Base-by-base conservation (phyloP, 352 stramenopile species). In the Pythium scleroteichum region DNA sequence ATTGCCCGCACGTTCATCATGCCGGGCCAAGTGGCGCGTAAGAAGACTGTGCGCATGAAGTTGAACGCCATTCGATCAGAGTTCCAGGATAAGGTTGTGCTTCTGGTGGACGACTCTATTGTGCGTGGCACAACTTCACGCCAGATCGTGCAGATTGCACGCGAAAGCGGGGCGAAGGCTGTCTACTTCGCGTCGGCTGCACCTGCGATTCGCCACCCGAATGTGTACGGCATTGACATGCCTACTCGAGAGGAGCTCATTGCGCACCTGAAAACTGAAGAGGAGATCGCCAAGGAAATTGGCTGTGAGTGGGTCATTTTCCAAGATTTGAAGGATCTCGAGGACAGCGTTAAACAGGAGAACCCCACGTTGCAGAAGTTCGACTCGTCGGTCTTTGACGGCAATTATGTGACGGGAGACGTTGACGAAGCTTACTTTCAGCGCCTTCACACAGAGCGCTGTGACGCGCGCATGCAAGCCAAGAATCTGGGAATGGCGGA, bases 191-290 rank as follows among this genome's bases (percentile, higher is more conserved):
- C 90, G 20, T 98, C 91, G 49, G 97, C 97, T 7, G 96, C 97
- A 16, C 98, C 98, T 26, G 93, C 97, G 44, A 98, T 99, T 71
- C 90, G 97, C 33, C 97, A 99, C 78, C 96, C 96, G n/a, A 99
- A 99, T 71, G 98, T 99, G 27, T 99, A 99, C 76, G 98, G 98
- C 40, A 99, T 99, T 71, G 97, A 99, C 73, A 99, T 99, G 85
- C 97, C 97, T 9, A 99, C 97, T 45, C 81, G 85, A 32, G 88
- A 97, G 48, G 98, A 99, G 74, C 83, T 99, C 22, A 97, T 99
- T 68, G 97, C 98, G 7, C 97, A 98, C 72, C 90, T 97, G 69
- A 83, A 93, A 49, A 94, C 95, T 5, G 90, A 98, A 42, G 91
- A 96, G 7, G 79, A 99, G 68, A 97, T 99, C 64, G 93, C 95